A percentile compares a stretch with the other conserved stretches of the same genome.
phyloP scores from a whole-genome alignment of 805 yeast genomes.

The Gaillardinia entomophila region DNA sequence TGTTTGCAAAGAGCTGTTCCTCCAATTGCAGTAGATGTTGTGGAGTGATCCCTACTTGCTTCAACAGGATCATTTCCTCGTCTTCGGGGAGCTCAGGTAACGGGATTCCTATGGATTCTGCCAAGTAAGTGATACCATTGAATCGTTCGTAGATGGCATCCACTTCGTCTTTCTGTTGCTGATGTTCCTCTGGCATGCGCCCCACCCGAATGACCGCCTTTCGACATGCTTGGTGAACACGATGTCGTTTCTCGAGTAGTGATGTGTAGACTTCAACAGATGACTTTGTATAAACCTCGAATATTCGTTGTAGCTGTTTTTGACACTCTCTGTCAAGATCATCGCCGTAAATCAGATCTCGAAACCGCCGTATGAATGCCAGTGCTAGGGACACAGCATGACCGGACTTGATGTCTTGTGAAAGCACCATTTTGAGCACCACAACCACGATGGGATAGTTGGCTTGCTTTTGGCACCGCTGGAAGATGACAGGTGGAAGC shows the following conservation, averaged over 20 bases:
- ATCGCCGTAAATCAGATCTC: neutral
- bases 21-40: conserved; percentile 2
- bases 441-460: conserved; percentile 11
- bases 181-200: conserved; percentile 41
- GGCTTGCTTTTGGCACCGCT: neutral
- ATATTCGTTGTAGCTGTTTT: conserved; percentile 24
- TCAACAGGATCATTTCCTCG: conserved; percentile 6
- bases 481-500: too few relatives aligned
- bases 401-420: conserved; percentile 22
- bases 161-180: conserved; percentile 25
- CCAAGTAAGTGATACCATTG: too few relatives aligned
- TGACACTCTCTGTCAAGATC: conserved; percentile 16
- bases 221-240: too few relatives aligned
- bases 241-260: conserved; percentile 30
- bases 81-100: conserved; percentile 8
- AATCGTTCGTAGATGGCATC: conserved; percentile 40
- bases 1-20: conserved; percentile 13
- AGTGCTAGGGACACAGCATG: conserved; percentile 6
- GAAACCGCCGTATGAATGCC: neutral
- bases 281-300: conserved; percentile 39
- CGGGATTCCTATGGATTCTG: conserved; percentile 25
- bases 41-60: conserved; percentile 2
- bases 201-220: conserved; percentile 67
- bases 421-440: conserved; percentile 23
- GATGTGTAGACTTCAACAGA: conserved; percentile 30